These are phyloP conservation scores for Capsicum chinense DNA, from an alignment of 257 asterid species.

Conservation along the genomic window DNA sequence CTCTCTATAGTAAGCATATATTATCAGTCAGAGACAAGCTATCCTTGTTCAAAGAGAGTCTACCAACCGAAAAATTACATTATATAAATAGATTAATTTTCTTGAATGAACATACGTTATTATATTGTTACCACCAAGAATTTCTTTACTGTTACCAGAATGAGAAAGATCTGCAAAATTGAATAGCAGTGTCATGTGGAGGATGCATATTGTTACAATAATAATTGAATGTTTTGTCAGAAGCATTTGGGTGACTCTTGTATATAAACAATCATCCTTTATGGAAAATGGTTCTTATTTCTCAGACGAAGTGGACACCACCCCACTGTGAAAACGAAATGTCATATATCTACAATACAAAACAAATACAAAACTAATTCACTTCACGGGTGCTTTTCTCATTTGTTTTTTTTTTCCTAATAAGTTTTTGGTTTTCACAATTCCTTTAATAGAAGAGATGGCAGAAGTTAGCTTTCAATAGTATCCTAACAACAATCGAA, in stretches of 20 bases:
- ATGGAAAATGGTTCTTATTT: neutral
- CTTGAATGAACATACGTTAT: too few relatives aligned
- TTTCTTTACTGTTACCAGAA: neutral
- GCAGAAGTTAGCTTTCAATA: too few relatives aligned
- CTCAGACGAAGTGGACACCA: neutral
- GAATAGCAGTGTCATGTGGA: neutral
- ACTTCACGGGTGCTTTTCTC: constrained; percentile 24
- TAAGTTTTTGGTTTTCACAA: neutral
- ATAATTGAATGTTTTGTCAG: neutral
- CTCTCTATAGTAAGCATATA: neutral
- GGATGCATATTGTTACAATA: neutral
- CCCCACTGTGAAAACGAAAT: neutral
- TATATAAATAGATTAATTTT: too few relatives aligned
- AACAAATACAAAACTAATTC: constrained; percentile 4
- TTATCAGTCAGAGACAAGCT: neutral
- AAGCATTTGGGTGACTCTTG: neutral
- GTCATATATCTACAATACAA: neutral
- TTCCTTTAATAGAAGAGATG: neutral
- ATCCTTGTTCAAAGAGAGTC: neutral
- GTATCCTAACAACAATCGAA: too few relatives aligned
- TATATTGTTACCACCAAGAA: neutral
- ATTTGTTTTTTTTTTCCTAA: neutral
- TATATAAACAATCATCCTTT: too few relatives aligned
- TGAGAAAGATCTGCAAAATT: neutral
- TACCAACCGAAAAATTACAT: neutral